Conservation (phyloP, 2,329 filamentous ascomycete genomes). For the Aureobasidium sp. region DNA sequence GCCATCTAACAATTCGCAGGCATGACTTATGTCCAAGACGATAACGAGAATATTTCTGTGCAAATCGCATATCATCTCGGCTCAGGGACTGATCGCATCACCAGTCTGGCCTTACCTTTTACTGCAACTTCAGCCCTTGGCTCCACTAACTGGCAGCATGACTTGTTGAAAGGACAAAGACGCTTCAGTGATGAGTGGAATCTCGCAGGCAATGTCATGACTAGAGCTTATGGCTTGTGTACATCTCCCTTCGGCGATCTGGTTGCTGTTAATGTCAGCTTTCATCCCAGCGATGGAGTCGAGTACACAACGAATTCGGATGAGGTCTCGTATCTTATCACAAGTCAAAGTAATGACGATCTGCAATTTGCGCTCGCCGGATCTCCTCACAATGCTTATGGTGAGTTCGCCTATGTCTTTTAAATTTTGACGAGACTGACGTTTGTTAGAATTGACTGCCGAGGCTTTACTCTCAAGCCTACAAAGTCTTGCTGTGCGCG, state of each 20-base stretch:
- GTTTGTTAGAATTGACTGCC: conserved; percentile 18
- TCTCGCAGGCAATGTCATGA: conserved; percentile 40
- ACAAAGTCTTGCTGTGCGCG: background rate
- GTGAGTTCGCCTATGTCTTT: background rate
- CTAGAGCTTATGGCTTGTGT: conserved; percentile 46
- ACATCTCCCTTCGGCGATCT: conserved; percentile 38
- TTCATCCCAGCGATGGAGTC: conserved; percentile 49
- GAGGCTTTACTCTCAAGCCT: conserved; percentile 27
- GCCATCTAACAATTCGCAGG: conserved; percentile 17
- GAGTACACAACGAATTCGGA: conserved; percentile 45
- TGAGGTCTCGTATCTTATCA: conserved; percentile 23
- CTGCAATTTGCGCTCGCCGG: background rate
- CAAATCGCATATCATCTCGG: conserved; percentile 31
- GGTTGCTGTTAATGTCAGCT: conserved; percentile 40
- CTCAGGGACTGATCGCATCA: conserved; percentile 25
- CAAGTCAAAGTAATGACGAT: conserved; percentile 10
- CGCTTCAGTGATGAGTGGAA: conserved; percentile 42
- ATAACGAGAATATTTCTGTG: conserved; percentile 16
- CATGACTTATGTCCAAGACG: conserved; percentile 19
- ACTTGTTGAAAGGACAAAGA: conserved; percentile 28
- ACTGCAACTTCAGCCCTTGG: background rate
- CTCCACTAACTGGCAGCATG: conserved; percentile 30
- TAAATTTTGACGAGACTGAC: background rate
- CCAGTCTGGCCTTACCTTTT: conserved; percentile 21
- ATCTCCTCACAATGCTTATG: conserved; percentile 11